Conservation (phyloP, 345 rosid species). For the Anastatica hierochuntica region DNA sequence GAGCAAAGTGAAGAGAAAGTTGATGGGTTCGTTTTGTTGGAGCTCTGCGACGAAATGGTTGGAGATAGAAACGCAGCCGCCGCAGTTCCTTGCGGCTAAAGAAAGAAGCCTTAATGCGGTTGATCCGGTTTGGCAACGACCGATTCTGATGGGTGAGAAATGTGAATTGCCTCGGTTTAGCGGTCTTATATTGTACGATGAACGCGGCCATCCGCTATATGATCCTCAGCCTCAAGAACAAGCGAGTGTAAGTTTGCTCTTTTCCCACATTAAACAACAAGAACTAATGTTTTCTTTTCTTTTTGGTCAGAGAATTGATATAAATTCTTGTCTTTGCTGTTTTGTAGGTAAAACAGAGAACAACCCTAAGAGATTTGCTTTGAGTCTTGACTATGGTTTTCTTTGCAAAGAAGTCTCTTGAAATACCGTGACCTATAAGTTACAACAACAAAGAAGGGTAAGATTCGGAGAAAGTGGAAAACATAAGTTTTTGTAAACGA, state of each 20-base stretch:
- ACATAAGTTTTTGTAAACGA: background rate
- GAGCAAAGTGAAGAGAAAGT: constrained; percentile 34
- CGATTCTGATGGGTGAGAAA: constrained; percentile 83
- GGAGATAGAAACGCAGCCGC: constrained; percentile 18
- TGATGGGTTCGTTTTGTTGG: constrained; percentile 65
- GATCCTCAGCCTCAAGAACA: constrained; percentile 20
- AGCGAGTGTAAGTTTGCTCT: too few relatives aligned
- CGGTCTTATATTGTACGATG: constrained; percentile 72
- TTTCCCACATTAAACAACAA: too few relatives aligned
- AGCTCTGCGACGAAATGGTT: constrained; percentile 51
- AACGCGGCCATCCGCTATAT: constrained; percentile 39
- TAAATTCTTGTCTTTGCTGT: background rate
- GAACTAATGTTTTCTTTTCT: background rate
- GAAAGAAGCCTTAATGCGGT: constrained; percentile 44
- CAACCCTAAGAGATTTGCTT: constrained; percentile 47
- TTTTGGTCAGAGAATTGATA: background rate
- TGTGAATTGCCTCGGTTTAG: constrained; percentile 70
- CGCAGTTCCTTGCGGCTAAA: constrained; percentile 22
- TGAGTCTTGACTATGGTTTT: background rate
- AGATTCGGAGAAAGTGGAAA: background rate
- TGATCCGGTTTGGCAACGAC: constrained; percentile 73
- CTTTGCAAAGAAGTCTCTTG: background rate
- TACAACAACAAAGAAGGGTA: constrained; percentile 4
- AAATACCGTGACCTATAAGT: background rate
- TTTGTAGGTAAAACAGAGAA: constrained; percentile 38